Base-by-base conservation (phyloP, 2,329 filamentous ascomycete species). In the Scorias spongiosa region DNA sequence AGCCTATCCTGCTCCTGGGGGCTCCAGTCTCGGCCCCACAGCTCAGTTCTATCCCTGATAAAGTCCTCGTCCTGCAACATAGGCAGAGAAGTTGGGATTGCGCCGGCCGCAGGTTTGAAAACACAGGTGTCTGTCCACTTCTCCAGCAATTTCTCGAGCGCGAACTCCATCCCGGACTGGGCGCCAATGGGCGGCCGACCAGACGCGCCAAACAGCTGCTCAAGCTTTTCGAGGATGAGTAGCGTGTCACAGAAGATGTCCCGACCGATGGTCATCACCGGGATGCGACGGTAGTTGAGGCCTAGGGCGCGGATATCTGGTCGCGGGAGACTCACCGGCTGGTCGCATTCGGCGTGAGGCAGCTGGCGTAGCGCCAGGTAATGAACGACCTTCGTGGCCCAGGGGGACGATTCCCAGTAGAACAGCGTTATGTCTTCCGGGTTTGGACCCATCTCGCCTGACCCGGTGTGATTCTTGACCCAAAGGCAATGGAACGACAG, bases 351-450 rank as follows among this genome's bases (percentile, higher is more conserved):
- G 40, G 67, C 68, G 54, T 79, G 81, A 0, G 72, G 68, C 34
- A 84, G 79, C 18, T 70, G 70, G 37, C 80, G 73, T 5, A 84
- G 70, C 40, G 69, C 66, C n/a, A 84, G 66, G 57, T 84, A 84
- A 78, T 79, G 84, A 15, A 72, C 61, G 29, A 84, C 60, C 46
- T 78, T 67, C 42, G 67, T 68, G 3, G 78, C 79, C 54, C 74
- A 84, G 0, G 80, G 78, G 10, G 80, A 84, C 55, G 67, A 70
- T 0, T 66, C 57, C 57, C 84, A 84, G 60, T 81, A 77, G 59
- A 80, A 84, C 2, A 84, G 56, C 11, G 32, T 36, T 12, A 82
- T 65, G 18, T 47, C 41, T 28, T 48, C 42, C 37, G 46, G 29
- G 10, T 30, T 15, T 12, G 44, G 38, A 12, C 40, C 26, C 46